A percentile compares a stretch with the other conserved stretches of the same genome.
phyloP scores from a whole-genome alignment of 768 basidiomycete species.

The Cubamyces lactineus region DNA sequence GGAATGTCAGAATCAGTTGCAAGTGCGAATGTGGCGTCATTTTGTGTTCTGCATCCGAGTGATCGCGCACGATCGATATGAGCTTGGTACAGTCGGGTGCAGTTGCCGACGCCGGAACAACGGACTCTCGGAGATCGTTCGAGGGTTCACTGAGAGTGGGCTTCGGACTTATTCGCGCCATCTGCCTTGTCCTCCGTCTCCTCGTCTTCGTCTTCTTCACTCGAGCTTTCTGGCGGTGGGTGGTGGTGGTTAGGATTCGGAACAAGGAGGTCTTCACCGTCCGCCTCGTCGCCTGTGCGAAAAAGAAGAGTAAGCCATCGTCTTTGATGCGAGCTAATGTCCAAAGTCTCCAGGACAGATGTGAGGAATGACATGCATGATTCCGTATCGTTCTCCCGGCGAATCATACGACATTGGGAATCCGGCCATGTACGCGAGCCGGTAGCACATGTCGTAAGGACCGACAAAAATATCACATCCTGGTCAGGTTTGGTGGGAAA shows the following conservation, averaged over 20 bases:
- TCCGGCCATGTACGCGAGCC: neutral
- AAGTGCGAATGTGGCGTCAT: neutral
- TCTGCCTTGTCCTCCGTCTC: slow-evolving; percentile 1
- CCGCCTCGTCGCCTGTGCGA: slow-evolving; percentile 30
- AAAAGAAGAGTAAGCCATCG: neutral
- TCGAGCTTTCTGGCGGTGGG: slow-evolving; percentile 15
- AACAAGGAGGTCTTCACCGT: slow-evolving; percentile 63
- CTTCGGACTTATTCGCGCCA: neutral
- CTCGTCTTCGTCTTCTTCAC: slow-evolving; percentile 10
- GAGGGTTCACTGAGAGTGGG: neutral
- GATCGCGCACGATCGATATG: neutral
- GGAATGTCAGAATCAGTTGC: neutral
- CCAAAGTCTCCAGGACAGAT: neutral
- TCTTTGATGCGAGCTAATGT: neutral
- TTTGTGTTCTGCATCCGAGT: slow-evolving; percentile 4
- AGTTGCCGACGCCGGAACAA: slow-evolving; percentile 6
- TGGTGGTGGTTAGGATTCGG: slow-evolving; percentile 67
- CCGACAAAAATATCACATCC: too few species aligned
- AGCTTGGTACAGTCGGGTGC: neutral
- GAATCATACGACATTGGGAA: neutral
- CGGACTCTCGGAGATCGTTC: slow-evolving; percentile 9
- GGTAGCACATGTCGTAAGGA: neutral
- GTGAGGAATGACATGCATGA: neutral
- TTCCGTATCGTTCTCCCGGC: neutral
- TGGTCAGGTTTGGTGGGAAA: neutral